These are phyloP conservation scores for Leishmania tarentolae DNA, from an alignment of 208 protist genomes.

Conservation along the genomic window DNA sequence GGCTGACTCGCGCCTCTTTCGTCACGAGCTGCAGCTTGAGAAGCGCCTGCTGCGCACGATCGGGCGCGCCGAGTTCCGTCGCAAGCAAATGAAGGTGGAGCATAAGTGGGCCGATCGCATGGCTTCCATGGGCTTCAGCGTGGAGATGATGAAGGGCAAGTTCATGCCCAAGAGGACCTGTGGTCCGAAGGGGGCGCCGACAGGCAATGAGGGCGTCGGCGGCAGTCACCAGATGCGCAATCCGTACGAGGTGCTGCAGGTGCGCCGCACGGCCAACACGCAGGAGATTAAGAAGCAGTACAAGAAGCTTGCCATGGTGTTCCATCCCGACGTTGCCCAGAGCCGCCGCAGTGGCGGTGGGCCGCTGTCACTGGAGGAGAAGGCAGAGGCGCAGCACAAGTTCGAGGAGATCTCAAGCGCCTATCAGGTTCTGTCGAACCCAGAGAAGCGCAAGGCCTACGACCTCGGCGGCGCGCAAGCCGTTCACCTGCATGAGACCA, in stretches of 20 bases:
- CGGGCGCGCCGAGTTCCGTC: conserved; percentile 74
- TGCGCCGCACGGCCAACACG: conserved; percentile 61
- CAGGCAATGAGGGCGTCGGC: background rate
- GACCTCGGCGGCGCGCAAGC: conserved; percentile 69
- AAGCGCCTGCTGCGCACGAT: conserved; percentile 72
- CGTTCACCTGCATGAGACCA: conserved; percentile 64
- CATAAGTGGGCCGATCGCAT: conserved; percentile 63
- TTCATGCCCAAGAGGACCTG: conserved; percentile 9
- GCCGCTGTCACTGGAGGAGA: conserved; percentile 37
- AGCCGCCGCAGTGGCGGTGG: conserved; percentile 19
- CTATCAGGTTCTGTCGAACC: conserved; percentile 88
- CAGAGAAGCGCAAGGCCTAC: conserved; percentile 81
- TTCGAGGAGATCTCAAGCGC: conserved; percentile 77
- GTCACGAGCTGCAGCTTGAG: conserved; percentile 59
- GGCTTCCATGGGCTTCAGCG: conserved; percentile 74
- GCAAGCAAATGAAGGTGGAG: conserved; percentile 66
- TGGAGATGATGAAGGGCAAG: conserved; percentile 56
- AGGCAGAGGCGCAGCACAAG: conserved; percentile 47
- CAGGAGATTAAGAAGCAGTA: conserved; percentile 82
- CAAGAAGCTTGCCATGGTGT: conserved; percentile 88
- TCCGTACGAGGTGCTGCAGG: conserved; percentile 78
- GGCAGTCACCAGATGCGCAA: conserved; percentile 30
- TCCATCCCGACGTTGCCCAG: conserved; percentile 82
- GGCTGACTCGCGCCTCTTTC: conserved; percentile 41
- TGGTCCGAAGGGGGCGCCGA: background rate